Evolutionary conservation across 805 yeast genomes (phyloP).

Genomic region (Ogataea philodendri): DNA sequence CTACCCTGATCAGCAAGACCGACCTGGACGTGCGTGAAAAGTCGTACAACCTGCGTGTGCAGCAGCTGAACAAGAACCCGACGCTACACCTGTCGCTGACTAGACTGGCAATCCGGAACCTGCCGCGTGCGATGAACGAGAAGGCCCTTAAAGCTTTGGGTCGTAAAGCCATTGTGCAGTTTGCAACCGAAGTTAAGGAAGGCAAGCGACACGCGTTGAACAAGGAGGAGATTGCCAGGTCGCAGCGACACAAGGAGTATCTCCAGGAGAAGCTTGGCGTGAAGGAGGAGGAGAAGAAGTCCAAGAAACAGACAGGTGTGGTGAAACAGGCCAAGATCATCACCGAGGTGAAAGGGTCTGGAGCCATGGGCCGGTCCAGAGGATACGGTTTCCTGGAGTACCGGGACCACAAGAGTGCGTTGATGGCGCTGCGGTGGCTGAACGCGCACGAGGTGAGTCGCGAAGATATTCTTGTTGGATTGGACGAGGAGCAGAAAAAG

Average conservation of each 20-base stretch:
- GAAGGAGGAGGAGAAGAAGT: constrained; percentile 47
- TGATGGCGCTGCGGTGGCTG: constrained; percentile 96
- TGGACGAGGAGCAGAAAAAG: constrained; percentile 65
- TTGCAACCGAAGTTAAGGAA: constrained; percentile 83
- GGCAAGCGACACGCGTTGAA: constrained; percentile 77
- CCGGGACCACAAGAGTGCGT: constrained; percentile 86
- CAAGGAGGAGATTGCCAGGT: constrained; percentile 83
- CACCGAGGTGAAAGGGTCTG: constrained; percentile 87
- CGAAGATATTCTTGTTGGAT: constrained; percentile 69
- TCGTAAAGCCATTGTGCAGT: constrained; percentile 90
- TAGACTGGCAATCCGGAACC: constrained; percentile 88
- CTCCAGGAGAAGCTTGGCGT: constrained; percentile 36
- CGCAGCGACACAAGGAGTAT: constrained; percentile 59
- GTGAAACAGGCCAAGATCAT: constrained; percentile 92
- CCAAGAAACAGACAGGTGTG: constrained; percentile 78
- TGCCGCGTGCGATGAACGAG: constrained; percentile 89
- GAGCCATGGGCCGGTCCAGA: constrained; percentile 85
- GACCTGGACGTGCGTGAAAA: constrained; percentile 88
- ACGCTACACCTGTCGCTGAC: constrained; percentile 90
- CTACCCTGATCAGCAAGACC: constrained; percentile 59
- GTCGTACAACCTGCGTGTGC: constrained; percentile 80
- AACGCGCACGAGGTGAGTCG: constrained; percentile 84
- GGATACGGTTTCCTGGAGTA: constrained; percentile 96
- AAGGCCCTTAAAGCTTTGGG: constrained; percentile 88
- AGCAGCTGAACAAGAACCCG: constrained; percentile 88